Base-by-base conservation (phyloP, 2,329 filamentous ascomycete species). In the Talaromyces sp. region DNA sequence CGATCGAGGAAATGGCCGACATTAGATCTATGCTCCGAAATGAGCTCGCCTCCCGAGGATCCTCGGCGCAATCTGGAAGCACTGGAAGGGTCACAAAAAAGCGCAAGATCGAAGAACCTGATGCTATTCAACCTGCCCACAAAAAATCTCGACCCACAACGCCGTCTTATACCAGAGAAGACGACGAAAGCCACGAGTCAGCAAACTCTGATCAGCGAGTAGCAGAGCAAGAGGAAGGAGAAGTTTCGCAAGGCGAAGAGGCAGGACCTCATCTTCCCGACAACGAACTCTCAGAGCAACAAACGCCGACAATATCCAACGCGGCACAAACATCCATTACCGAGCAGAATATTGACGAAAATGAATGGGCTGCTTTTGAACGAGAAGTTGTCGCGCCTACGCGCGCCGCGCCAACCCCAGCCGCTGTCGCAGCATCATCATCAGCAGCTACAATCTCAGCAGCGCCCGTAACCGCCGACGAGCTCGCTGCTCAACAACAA, bases 361-460 rank as follows among this genome's bases (percentile, higher is more conserved):
- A 89, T 62, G 91, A 95, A 77, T 95, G 91, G 90, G 90, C 91
- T 1, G 91, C 91, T 9, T 96, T 96, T 73, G 90, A 97, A 74
- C 90, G 90, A 2, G 91, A 96, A 62, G 88, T 96, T 63, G 89
- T 87, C 8, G 79, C 75, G 47, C 75, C 79, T 59, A 76, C 77
- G 9, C 76, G 75, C 64, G 67, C 68, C 50, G 72, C 70, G 17
- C 72, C 77, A 50, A 68, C 71, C 25, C 73, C 73, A 25, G 71
- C 74, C 45, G 74, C 73, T 27, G 70, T 73, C 50, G 74, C 75
- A 3, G 64, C 78, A 3, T 63, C 78, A 60, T 67, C 73, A 5
- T 71, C 76, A 1, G 71, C 85, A 65, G 87, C 86, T 7, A 86
- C 87, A 2, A 91, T 92, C 68, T 88, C 85, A 1, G 90, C 89